Base-by-base conservation (phyloP, 177 flowering plant species). In the Vitis hybrid region DNA sequence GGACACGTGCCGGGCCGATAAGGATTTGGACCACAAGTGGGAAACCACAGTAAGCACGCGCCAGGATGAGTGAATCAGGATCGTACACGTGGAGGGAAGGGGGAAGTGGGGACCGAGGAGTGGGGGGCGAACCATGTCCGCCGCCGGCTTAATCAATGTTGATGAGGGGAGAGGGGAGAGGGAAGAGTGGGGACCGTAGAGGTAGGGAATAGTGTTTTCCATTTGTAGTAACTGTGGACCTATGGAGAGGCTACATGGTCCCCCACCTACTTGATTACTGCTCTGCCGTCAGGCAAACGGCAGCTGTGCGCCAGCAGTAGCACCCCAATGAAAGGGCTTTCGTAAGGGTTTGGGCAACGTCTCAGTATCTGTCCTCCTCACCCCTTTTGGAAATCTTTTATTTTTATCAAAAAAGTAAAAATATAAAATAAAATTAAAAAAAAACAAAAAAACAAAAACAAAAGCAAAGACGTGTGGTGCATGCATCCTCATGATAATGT, bases 81-180 rank as follows among this genome's bases (percentile, higher is more conserved):
- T 20, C 77, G 70, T 72, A 18, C 81, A 78, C 77, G 75, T 78
- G 81, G 81, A 62, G 14, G 1, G 39, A 65, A 14, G 14, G 0
- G 13, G 1, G 10, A 29, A 19, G 68, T 53, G 50, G 78, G 79
- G 70, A 65, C 79, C 72, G 60, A 0, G 10, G 26, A 10, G 11
- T 15, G 10, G 26, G 7, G 11, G 20, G 3, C 26, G 26, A 57
- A 26, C n/a, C 33, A 3, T 10, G 65, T 64, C 79, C 64, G 83
- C 81, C 81, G 83, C 81, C 81, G 73, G 73, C 63, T 74, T 26
- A 62, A 80, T 77, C 66, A 76, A 68, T 33, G 72, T n/a, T 50
- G 55, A 14, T 65, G 74, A 60, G 57, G 51, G 57, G 48, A 22
- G 4, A 18, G 19, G 19, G 19, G 19, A 19, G 19, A 18, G 45